Percentiles rank a stretch among this genome's conserved stretches.
Evolutionary conservation across 108 stramenopile species (phyloP).

Genomic region (Cyclotella sp.): DNA sequence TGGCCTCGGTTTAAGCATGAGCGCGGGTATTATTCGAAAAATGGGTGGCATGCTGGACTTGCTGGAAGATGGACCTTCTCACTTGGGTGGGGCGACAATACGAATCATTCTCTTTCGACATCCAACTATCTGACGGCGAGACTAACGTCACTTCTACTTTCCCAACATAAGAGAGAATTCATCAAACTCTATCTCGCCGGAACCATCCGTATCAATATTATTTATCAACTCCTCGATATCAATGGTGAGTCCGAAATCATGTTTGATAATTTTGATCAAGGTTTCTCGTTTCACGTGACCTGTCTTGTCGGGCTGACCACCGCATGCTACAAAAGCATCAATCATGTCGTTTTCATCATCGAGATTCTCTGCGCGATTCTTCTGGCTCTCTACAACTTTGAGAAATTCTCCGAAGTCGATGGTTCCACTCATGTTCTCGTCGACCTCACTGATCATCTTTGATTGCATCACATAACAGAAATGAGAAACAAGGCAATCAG

Average conservation of each 20-base stretch:
- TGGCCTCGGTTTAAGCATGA: conserved; percentile 81
- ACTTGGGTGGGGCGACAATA: conserved; percentile 44
- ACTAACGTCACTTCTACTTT: conserved; percentile 11
- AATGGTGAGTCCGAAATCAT: conserved; percentile 85
- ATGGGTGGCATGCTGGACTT: conserved; percentile 79
- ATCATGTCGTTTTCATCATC: conserved; percentile 91
- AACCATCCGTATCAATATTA: conserved; percentile 79
- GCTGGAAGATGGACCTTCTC: conserved; percentile 46
- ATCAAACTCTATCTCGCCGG: conserved; percentile 87
- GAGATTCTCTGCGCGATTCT: conserved; percentile 81
- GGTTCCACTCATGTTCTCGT: conserved; percentile 89
- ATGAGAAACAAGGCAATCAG: background rate
- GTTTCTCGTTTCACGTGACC: conserved; percentile 73
- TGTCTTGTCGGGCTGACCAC: conserved; percentile 70
- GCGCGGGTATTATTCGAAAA: conserved; percentile 52
- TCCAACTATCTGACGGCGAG: conserved; percentile 6
- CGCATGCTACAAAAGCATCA: conserved; percentile 93
- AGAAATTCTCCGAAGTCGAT: conserved; percentile 94
- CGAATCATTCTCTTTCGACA: conserved; percentile 50
- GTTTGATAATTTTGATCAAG: conserved; percentile 85
- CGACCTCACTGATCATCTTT: conserved; percentile 78
- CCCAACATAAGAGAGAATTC: conserved; percentile 82
- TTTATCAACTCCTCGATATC: conserved; percentile 87
- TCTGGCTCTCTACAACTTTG: conserved; percentile 91
- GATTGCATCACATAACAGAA: background rate